phyloP scores from a whole-genome alignment of 257 asterid genomes.

The Dorcoceras hygrometricum region DNA sequence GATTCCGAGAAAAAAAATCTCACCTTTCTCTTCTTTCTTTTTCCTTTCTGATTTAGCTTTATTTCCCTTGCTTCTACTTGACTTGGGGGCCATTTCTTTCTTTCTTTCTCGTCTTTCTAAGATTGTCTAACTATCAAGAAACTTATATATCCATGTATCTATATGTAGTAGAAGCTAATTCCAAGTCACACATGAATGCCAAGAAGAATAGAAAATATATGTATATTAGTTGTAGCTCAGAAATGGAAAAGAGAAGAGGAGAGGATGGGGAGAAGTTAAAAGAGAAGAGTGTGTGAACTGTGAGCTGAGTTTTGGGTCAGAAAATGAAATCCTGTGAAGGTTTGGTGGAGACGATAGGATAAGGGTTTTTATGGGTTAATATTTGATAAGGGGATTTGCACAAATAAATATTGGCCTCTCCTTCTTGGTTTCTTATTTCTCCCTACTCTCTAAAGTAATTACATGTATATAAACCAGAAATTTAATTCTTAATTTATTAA shows the following conservation, averaged over 20 bases:
- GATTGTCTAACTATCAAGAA: too few relatives aligned
- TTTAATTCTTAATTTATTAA: too few relatives aligned
- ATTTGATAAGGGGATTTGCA: slow-evolving; percentile 39
- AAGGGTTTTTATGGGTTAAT: slow-evolving; percentile 43
- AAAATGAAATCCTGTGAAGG: slow-evolving; percentile 37
- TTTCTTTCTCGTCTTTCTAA: background rate
- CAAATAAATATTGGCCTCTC: slow-evolving; percentile 65
- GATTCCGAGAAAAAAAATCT: background rate
- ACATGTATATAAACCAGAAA: too few relatives aligned
- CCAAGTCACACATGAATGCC: background rate
- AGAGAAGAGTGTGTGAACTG: background rate
- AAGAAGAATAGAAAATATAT: too few relatives aligned
- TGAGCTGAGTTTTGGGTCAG: slow-evolving; percentile 14
- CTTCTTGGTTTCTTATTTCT: slow-evolving; percentile 38
- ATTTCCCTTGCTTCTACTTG: slow-evolving; percentile 77
- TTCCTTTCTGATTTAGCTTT: slow-evolving; percentile 73
- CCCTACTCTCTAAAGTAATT: too few relatives aligned
- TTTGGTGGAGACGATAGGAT: slow-evolving; percentile 55
- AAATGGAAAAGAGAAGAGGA: slow-evolving; percentile 10
- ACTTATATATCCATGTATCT: background rate
- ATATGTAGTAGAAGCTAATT: background rate
- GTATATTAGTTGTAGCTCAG: slow-evolving; percentile 24
- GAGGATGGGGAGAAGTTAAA: background rate
- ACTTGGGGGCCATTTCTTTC: slow-evolving; percentile 81
- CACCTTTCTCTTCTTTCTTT: slow-evolving; percentile 97